These are phyloP conservation scores for Aspergillus coremiiformis DNA, from an alignment of 495 filamentous ascomycete species.

Conservation along the genomic window DNA sequence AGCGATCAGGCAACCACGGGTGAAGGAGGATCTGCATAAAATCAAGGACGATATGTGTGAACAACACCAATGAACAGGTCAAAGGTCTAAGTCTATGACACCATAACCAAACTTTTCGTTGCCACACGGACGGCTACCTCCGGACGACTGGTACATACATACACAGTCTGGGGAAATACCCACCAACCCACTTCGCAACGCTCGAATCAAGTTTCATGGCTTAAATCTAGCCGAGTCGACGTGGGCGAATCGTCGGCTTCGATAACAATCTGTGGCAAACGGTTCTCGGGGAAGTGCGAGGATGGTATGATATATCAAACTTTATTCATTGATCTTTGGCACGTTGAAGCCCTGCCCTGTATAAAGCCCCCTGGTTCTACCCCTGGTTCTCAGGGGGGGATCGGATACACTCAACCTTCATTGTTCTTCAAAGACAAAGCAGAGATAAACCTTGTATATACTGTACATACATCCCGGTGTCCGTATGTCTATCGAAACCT, in stretches of 20 bases:
- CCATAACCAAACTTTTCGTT: neutral
- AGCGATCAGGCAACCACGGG: neutral
- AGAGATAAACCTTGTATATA: neutral
- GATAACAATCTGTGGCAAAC: neutral
- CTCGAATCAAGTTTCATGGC: neutral
- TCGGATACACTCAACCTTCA: neutral
- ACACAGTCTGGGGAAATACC: neutral
- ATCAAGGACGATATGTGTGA: no score
- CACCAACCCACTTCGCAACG: neutral
- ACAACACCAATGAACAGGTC: neutral
- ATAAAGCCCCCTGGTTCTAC: neutral
- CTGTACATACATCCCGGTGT: neutral
- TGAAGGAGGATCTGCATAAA: neutral
- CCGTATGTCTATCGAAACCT: neutral
- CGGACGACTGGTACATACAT: neutral
- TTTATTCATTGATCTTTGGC: neutral
- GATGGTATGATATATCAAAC: neutral
- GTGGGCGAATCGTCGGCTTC: neutral
- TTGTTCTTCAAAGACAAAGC: neutral
- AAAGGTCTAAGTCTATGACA: conserved; percentile 8
- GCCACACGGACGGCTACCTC: neutral
- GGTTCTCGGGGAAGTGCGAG: neutral
- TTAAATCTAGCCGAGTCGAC: neutral
- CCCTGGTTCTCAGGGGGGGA: neutral
- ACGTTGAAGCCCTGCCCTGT: neutral